phyloP scores from a whole-genome alignment of 257 asterid genomes.

The Coffea eugenioides region DNA sequence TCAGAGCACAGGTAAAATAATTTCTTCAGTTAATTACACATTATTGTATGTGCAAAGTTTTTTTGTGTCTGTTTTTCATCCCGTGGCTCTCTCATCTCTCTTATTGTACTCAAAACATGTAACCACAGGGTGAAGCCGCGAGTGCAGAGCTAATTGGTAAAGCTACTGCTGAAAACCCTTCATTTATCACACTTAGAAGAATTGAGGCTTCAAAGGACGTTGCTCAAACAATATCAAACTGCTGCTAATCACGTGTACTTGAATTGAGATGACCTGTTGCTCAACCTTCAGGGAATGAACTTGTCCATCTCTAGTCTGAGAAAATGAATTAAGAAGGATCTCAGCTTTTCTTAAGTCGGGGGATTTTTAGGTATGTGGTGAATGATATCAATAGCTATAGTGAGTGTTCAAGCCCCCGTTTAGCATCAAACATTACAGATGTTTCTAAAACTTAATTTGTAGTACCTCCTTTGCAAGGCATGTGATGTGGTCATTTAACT shows the following conservation, averaged over 20 bases:
- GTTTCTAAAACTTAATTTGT: not conserved
- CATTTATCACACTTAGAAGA: conserved; percentile 47
- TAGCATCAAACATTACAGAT: not conserved
- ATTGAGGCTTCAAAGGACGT: conserved; percentile 61
- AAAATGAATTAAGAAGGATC: not conserved
- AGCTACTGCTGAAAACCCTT: conserved; percentile 56
- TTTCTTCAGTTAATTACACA: not conserved
- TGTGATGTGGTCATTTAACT: not conserved
- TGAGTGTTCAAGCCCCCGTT: not conserved
- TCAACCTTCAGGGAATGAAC: conserved; percentile 37
- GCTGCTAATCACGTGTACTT: conserved; percentile 45
- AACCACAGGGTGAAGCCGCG: conserved; percentile 53
- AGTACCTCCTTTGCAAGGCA: not conserved
- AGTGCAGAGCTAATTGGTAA: conserved; percentile 64
- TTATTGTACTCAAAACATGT: not conserved
- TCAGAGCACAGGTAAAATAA: conserved; percentile 71
- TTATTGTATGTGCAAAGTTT: not conserved
- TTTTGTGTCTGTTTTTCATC: not conserved
- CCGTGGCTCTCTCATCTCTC: not conserved
- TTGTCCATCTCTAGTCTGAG: not conserved
- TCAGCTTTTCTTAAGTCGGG: not conserved
- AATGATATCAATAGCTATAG: not conserved
- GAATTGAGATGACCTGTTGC: conserved; percentile 46
- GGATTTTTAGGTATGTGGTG: too few species aligned
- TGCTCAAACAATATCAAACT: conserved; percentile 31